Percentiles rank a stretch among this genome's conserved stretches.
phyloP scores from a whole-genome alignment of 2,329 filamentous ascomycete species.

The Fusarium miscanthi region DNA sequence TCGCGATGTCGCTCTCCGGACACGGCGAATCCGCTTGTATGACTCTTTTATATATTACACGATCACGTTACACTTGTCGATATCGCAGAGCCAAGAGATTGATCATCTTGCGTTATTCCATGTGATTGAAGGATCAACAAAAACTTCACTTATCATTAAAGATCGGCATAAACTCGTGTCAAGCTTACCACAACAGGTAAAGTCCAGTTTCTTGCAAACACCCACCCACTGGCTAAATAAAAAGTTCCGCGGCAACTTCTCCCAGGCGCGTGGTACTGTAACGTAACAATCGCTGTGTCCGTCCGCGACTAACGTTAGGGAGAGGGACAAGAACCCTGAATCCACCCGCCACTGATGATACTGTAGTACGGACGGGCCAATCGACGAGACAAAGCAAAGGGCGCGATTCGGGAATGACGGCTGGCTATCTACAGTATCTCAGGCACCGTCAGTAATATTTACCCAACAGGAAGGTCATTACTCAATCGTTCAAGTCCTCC shows the following conservation, averaged over 20 bases:
- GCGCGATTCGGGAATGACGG: constrained; percentile 9
- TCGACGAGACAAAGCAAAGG: constrained; percentile 23
- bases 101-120: not conserved
- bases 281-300: constrained; percentile 13
- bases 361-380: not conserved
- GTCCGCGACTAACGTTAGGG: not conserved
- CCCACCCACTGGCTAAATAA: not conserved
- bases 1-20: constrained; percentile 16
- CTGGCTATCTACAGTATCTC: constrained; percentile 1
- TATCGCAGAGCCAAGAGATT: not conserved
- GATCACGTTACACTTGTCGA: not conserved
- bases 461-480: constrained; percentile 34
- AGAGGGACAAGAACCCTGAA: not conserved
- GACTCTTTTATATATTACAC: not conserved
- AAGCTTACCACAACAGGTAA: not conserved
- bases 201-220: not conserved
- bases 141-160: not conserved
- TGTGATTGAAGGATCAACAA: not conserved
- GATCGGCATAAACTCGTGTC: not conserved
- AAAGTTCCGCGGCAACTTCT: not conserved
- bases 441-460: constrained; percentile 17
- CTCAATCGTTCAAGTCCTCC: constrained; percentile 2
- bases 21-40: constrained; percentile 10
- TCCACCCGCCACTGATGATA: constrained; percentile 9
- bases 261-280: constrained; percentile 18